These are phyloP conservation scores for Thermoascus crustaceus DNA, from an alignment of 2,329 filamentous ascomycete genomes.

Conservation along the genomic window DNA sequence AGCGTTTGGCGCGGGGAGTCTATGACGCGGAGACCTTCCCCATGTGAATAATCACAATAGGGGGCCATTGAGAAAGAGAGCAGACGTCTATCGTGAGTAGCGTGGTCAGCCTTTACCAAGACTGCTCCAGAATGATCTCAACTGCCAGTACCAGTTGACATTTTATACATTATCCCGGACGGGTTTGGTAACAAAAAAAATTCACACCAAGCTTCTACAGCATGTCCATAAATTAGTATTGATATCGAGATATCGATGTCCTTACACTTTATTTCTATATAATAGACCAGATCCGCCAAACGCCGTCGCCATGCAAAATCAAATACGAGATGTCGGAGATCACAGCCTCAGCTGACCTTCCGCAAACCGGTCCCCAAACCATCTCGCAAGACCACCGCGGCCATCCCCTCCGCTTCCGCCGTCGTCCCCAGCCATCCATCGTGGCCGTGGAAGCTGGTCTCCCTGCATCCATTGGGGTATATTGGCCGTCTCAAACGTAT, in stretches of 20 bases:
- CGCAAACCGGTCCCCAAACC: constrained; percentile 33
- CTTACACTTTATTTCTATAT: background rate
- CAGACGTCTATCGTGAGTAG: too few species aligned
- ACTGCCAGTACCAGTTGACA: too few species aligned
- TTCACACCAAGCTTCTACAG: too few species aligned
- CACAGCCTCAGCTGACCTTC: constrained; percentile 35
- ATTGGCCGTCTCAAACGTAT: constrained; percentile 79
- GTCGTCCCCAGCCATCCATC: constrained; percentile 65
- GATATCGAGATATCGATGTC: background rate
- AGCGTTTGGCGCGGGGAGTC: too few species aligned
- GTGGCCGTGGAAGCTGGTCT: constrained; percentile 65
- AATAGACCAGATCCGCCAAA: background rate
- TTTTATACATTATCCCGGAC: too few species aligned
- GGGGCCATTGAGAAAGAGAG: too few species aligned
- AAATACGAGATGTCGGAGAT: constrained; percentile 3
- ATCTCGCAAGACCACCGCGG: constrained; percentile 25
- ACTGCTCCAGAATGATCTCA: too few species aligned
- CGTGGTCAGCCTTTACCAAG: too few species aligned
- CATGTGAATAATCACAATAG: too few species aligned
- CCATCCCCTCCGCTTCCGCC: constrained; percentile 18
- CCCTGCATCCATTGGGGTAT: constrained; percentile 76
- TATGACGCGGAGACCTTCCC: too few species aligned
- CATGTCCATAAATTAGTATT: too few species aligned
- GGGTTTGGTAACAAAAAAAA: background rate
- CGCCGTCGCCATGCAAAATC: constrained; percentile 4